Evolutionary conservation across 805 yeast species (phyloP).

Genomic region (Ogataea parapolymorpha): DNA sequence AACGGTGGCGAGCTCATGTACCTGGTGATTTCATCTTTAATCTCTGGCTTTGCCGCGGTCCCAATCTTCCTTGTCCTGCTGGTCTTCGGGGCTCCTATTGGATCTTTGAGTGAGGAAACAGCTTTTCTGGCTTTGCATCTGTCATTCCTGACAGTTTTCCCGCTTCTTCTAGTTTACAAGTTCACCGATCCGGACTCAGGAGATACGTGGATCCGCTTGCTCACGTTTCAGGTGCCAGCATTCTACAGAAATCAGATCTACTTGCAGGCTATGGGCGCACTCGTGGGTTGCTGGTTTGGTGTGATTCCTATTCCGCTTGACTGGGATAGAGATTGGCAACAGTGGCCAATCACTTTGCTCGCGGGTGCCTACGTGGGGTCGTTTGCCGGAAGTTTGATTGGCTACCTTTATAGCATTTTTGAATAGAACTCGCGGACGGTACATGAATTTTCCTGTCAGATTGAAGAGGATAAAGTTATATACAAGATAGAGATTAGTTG

Average conservation of each 20-base stretch:
- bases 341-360: conserved; percentile 87
- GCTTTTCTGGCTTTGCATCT: conserved; percentile 59
- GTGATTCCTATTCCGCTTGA: conserved; percentile 92
- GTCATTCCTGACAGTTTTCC: conserved; percentile 56
- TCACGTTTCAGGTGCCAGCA: conserved; percentile 30
- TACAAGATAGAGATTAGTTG: no score
- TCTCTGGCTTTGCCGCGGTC: conserved; percentile 36
- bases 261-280: conserved; percentile 38
- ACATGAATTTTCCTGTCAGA: no score
- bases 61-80: conserved; percentile 44
- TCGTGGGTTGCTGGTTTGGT: conserved; percentile 86
- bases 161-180: conserved; percentile 54
- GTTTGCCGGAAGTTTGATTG: conserved; percentile 44
- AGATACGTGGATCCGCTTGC: conserved; percentile 26
- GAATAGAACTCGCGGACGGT: conserved; percentile 1
- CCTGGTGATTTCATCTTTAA: conserved; percentile 28
- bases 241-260: conserved; percentile 35
- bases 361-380: conserved; percentile 78
- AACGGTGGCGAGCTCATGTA: conserved; percentile 24
- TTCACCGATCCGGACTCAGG: conserved; percentile 34
- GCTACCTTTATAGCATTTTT: conserved; percentile 14
- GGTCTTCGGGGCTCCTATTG: conserved; percentile 79
- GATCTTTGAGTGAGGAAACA: conserved; percentile 51
- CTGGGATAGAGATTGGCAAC: conserved; percentile 98
- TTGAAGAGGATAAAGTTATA: no score